Base-by-base conservation (phyloP, 441 rosid genomes). In the Flueggea neowawraea region DNA sequence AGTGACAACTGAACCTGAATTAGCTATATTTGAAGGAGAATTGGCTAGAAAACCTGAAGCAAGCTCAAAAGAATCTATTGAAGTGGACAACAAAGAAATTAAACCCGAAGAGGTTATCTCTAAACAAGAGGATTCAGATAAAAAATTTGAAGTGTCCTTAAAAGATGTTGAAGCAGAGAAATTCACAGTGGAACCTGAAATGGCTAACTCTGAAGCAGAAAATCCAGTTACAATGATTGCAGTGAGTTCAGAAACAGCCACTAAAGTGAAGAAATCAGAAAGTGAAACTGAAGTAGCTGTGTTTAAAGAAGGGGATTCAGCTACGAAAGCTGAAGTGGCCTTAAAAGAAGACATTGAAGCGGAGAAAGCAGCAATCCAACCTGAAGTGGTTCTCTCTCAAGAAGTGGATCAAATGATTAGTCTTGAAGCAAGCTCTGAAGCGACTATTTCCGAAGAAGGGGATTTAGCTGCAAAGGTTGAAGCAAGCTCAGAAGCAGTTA, bases 131-230 rank as follows among this genome's bases (percentile, higher is more conserved):
- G 43, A 41, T 5, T 28, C 58, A 55, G 45, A 64, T 11, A 50
- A 64, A 60, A 66, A 64, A 64, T 48, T 17, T 36, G 75, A 57
- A 60, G n/a, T n/a, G n/a, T 68, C 63, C 67, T 70, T 67, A 54
- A 48, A 75, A 57, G 77, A 65, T 58, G 69, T n/a, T 66, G 16
- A 14, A 58, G 53, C 56, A 67, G 50, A 15, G 45, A 69, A 61
- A 47, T 68, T 45, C 57, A 62, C 51, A 55, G 31, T 11, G 49
- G 67, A 70, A 57, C 52, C 32, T 36, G 70, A 36, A 36, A 36
- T 36, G 6, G 41, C 41, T 36, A 36, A 5, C 41, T 36, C 4
- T 5, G 41, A 5, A 36, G 41, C 41, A 5, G 41, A 36, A 36
- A 36, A 36, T 36, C 41, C 41, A 36, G 9, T 36, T 36, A 8